Conservation (phyloP, 2,329 filamentous ascomycete species). For the Colletotrichum horii region DNA sequence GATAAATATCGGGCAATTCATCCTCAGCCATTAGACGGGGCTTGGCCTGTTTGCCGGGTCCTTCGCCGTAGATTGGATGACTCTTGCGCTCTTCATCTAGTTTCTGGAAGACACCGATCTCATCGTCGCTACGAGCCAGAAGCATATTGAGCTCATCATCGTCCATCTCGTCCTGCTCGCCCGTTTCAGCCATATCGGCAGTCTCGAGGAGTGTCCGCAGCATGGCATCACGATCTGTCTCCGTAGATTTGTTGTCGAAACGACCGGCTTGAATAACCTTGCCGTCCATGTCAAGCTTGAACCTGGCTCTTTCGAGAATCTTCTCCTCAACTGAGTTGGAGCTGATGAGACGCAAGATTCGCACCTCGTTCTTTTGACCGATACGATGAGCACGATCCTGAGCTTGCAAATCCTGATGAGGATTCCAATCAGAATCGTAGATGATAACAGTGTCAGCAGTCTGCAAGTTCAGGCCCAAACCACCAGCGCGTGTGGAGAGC, state of each 20-base stretch:
- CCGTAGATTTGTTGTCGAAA: constrained; percentile 99
- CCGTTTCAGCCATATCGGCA: constrained; percentile 69
- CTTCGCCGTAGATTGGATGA: constrained; percentile 74
- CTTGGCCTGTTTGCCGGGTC: constrained; percentile 63
- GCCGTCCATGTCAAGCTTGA: constrained; percentile 98
- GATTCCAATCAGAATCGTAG: constrained; percentile 99
- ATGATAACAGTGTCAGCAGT: constrained; percentile 99
- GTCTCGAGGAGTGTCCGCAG: constrained; percentile 90
- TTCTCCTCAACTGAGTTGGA: constrained; percentile 98
- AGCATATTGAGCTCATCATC: constrained; percentile 97
- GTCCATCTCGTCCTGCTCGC: constrained; percentile 95
- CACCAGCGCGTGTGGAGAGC: constrained; percentile 97
- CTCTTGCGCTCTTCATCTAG: constrained; percentile 78
- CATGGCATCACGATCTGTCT: constrained; percentile 97
- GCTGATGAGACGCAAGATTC: constrained; percentile 93
- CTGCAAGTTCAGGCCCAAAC: constrained; percentile 94
- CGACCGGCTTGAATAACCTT: constrained; percentile 99
- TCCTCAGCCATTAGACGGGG: constrained; percentile 85
- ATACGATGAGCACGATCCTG: constrained; percentile 99
- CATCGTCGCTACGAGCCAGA: constrained; percentile 85
- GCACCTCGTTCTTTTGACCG: constrained; percentile 98
- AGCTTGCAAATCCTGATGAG: constrained; percentile 97
- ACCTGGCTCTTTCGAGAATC: constrained; percentile 94
- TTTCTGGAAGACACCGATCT: constrained; percentile 78
- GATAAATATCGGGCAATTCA: constrained; percentile 93